Evolutionary conservation across 2,329 filamentous ascomycete species (phyloP).

Genomic region (Hypomyces perniciosus): DNA sequence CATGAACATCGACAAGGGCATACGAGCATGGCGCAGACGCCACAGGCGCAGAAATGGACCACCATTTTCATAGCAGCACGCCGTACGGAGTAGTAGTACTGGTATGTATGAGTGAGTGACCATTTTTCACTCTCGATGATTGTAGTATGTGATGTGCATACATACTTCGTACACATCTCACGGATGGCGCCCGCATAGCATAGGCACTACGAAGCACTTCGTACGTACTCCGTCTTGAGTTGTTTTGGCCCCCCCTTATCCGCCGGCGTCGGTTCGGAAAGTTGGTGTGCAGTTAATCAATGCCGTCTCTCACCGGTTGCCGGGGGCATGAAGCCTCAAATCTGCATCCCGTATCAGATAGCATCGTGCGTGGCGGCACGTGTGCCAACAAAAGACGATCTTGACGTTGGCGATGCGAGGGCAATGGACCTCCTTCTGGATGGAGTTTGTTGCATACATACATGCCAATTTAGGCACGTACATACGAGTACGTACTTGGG

Average conservation of each 20-base stretch:
- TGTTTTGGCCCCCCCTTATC: neutral
- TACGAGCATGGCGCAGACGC: neutral
- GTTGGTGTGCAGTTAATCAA: neutral
- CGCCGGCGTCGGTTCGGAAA: conserved; percentile 9
- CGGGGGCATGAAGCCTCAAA: neutral
- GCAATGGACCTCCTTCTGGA: too few relatives aligned
- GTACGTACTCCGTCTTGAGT: too few relatives aligned
- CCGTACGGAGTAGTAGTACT: too few relatives aligned
- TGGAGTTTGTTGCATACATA: too few relatives aligned
- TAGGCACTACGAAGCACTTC: too few relatives aligned
- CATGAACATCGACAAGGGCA: neutral
- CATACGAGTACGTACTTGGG: too few relatives aligned
- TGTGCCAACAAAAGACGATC: neutral
- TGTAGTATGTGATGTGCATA: too few relatives aligned
- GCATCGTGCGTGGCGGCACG: neutral
- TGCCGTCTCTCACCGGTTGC: neutral
- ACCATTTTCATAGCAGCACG: neutral
- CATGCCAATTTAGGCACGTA: too few relatives aligned
- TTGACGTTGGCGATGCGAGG: too few relatives aligned
- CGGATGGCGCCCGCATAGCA: too few relatives aligned
- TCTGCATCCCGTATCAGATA: neutral
- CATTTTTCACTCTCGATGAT: too few relatives aligned
- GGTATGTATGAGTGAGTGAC: neutral
- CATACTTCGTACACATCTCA: too few relatives aligned
- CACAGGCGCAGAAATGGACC: neutral